Evolutionary conservation across 495 filamentous ascomycete species (phyloP).

Genomic region (Entonaema liquescens): DNA sequence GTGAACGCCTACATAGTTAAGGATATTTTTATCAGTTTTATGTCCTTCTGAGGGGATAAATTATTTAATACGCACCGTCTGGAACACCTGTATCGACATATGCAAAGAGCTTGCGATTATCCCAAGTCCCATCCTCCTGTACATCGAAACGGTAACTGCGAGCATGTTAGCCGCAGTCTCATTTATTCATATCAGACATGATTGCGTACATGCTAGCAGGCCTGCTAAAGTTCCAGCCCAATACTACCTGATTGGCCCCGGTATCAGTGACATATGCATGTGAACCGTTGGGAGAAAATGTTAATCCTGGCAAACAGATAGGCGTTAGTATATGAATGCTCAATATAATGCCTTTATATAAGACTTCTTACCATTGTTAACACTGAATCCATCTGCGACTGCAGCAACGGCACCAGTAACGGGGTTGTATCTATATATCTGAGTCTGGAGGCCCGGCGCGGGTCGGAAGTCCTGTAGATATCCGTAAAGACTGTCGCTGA

Average conservation of each 20-base stretch:
- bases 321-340: neutral
- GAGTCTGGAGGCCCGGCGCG: conserved; percentile 58
- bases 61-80: conserved; percentile 52
- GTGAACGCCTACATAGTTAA: conserved; percentile 55
- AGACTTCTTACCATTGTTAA: conserved; percentile 58
- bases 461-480: conserved; percentile 66
- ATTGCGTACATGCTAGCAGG: conserved; percentile 52
- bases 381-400: conserved; percentile 64
- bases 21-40: neutral
- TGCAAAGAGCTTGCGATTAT: conserved; percentile 64
- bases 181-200: neutral
- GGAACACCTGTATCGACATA: conserved; percentile 63
- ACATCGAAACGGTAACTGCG: conserved; percentile 55
- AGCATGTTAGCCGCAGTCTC: conserved; percentile 6
- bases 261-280: conserved; percentile 67
- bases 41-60: neutral
- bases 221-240: conserved; percentile 46
- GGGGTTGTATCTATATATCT: conserved; percentile 65
- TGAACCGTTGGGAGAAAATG: conserved; percentile 62
- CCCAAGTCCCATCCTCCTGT: conserved; percentile 50
- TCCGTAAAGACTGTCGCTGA: conserved; percentile 72
- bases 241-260: conserved; percentile 54
- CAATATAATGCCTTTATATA: neutral
- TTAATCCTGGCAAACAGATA: conserved; percentile 50
- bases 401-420: conserved; percentile 57